These are phyloP conservation scores for Teratosphaeria nubilosa DNA, from an alignment of 2,329 filamentous ascomycete genomes.

Conservation along the genomic window DNA sequence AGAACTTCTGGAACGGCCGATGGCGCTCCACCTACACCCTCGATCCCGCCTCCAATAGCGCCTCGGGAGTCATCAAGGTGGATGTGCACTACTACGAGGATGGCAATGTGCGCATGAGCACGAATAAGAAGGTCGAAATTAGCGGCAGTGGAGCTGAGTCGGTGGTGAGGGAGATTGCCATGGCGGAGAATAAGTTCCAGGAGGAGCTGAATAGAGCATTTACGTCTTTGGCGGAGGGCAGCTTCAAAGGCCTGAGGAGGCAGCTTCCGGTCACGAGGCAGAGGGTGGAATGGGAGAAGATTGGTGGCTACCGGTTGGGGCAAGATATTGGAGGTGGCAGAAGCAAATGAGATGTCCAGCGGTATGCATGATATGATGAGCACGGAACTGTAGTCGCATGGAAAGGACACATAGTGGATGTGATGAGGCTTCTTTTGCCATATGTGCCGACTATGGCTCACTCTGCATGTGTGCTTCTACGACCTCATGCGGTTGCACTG, in stretches of 20 bases:
- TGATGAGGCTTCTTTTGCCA: too few species aligned
- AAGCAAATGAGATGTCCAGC: conserved; percentile 21
- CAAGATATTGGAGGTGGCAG: conserved; percentile 44
- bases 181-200: conserved; percentile 83
- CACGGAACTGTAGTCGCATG: background rate
- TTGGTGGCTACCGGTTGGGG: conserved; percentile 64
- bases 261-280: conserved; percentile 94
- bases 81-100: conserved; percentile 99
- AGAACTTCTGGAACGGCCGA: conserved; percentile 98
- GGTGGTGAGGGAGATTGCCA: conserved; percentile 67
- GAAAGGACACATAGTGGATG: background rate
- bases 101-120: conserved; percentile 87
- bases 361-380: background rate
- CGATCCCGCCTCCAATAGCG: conserved; percentile 53
- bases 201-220: conserved; percentile 92
- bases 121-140: conserved; percentile 61
- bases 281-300: conserved; percentile 99
- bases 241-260: conserved; percentile 85
- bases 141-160: conserved; percentile 50
- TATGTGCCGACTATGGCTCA: too few species aligned
- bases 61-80: conserved; percentile 77
- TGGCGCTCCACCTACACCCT: conserved; percentile 86
- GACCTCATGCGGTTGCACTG: background rate
- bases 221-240: conserved; percentile 76
- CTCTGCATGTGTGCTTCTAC: too few species aligned